A percentile compares a stretch with the other conserved stretches of the same genome.
Conservation (phyloP, 306 rosid species). For the Vigna reflexopilosa region DNA sequence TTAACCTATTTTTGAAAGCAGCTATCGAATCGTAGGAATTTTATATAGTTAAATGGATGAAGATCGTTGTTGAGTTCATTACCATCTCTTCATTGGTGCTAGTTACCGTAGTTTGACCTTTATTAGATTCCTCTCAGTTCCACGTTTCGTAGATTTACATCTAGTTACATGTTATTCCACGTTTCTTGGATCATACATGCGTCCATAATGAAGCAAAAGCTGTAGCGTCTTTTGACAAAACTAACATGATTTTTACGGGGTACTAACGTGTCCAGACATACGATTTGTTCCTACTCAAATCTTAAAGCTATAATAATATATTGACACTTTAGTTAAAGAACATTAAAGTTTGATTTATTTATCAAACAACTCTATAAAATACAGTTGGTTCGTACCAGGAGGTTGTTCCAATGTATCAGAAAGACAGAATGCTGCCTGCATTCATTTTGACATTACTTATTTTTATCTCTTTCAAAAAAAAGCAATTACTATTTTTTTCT, state of each 20-base stretch:
- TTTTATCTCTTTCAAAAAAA: no score
- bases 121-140: no score
- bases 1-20: neutral
- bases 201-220: neutral
- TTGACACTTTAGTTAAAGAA: neutral
- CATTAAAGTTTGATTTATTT: neutral
- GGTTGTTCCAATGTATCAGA: no score
- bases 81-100: no score
- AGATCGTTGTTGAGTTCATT: neutral
- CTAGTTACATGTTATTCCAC: neutral
- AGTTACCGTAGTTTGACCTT: no score
- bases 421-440: no score
- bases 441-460: no score
- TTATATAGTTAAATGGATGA: slow-evolving; percentile 9
- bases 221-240: neutral
- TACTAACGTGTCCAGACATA: neutral
- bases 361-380: no score
- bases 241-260: no score
- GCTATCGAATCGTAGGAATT: neutral
- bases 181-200: neutral
- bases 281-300: neutral
- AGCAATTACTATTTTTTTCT: no score
- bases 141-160: no score
- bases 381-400: no score
- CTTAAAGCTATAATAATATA: neutral